Conservation (phyloP, 225 moss, liverwort and hornwort species). For the Anthoceros angustus region DNA sequence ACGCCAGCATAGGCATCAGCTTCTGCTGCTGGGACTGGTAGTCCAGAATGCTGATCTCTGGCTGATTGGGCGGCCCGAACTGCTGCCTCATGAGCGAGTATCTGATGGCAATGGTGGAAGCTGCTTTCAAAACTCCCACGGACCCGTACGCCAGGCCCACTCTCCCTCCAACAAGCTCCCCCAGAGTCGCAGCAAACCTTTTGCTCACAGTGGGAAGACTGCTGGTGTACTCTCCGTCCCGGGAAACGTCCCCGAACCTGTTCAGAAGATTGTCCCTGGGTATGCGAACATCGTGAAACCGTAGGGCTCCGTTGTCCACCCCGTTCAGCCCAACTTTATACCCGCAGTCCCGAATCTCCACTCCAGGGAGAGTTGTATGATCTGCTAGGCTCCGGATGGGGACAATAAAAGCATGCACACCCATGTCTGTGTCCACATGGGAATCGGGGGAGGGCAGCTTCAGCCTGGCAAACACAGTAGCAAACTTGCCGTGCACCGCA, state of each 20-base stretch:
- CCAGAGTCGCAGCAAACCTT: conserved; percentile 69
- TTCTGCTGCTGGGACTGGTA: conserved; percentile 85
- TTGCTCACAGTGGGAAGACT: conserved; percentile 61
- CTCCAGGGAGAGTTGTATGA: conserved; percentile 56
- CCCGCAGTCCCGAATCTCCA: conserved; percentile 70
- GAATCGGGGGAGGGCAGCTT: conserved; percentile 51
- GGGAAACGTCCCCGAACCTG: conserved; percentile 65
- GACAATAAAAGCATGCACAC: conserved; percentile 69
- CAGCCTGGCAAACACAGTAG: conserved; percentile 63
- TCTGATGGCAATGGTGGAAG: conserved; percentile 58
- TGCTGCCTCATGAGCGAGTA: conserved; percentile 71
- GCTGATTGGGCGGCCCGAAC: conserved; percentile 67
- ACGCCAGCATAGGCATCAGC: conserved; percentile 75
- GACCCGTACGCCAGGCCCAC: conserved; percentile 72
- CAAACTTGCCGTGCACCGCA: conserved; percentile 70
- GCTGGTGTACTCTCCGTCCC: conserved; percentile 60
- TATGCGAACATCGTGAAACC: conserved; percentile 53
- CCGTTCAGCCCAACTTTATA: conserved; percentile 75
- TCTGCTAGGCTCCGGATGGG: conserved; percentile 62
- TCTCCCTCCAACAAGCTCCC: conserved; percentile 74
- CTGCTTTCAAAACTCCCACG: conserved; percentile 63
- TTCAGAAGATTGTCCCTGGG: conserved; percentile 65
- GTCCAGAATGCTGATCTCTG: conserved; percentile 62
- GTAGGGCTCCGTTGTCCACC: conserved; percentile 65
- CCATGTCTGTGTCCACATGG: conserved; percentile 54